Conservation (phyloP, 108 stramenopile genomes). For the Nitzschia sp. region DNA sequence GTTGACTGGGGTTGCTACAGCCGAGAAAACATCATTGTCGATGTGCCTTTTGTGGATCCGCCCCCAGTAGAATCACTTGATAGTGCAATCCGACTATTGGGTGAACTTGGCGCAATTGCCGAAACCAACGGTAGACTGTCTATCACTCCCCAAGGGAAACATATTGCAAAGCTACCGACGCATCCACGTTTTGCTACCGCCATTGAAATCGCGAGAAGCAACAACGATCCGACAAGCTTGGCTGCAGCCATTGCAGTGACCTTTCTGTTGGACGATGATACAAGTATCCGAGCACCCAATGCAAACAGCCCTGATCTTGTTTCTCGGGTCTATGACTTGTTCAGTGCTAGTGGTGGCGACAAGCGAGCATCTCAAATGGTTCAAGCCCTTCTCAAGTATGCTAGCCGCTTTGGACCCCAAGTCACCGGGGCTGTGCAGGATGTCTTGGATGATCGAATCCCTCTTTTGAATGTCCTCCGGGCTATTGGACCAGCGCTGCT, state of each 20-base stretch:
- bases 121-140: neutral
- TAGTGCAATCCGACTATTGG: constrained; percentile 59
- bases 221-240: constrained; percentile 9
- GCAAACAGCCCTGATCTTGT: constrained; percentile 29
- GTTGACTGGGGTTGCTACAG: constrained; percentile 74
- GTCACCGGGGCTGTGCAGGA: constrained; percentile 37
- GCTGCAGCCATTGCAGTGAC: constrained; percentile 52
- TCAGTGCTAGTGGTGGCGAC: neutral
- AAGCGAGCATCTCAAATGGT: neutral
- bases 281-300: constrained; percentile 2
- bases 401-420: constrained; percentile 29
- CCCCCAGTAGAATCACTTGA: constrained; percentile 54
- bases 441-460: constrained; percentile 18
- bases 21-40: constrained; percentile 64
- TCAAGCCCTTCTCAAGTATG: constrained; percentile 39
- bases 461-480: constrained; percentile 15
- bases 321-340: constrained; percentile 28
- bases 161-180: constrained; percentile 63
- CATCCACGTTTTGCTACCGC: constrained; percentile 79
- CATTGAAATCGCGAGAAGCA: constrained; percentile 38
- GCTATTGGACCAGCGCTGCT: constrained; percentile 43
- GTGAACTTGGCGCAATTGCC: constrained; percentile 49
- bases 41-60: constrained; percentile 77
- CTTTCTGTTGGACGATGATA: constrained; percentile 48
- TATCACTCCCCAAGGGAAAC: constrained; percentile 52